Conservation (phyloP, 257 asterid genomes). For the Capsicum baccatum region DNA sequence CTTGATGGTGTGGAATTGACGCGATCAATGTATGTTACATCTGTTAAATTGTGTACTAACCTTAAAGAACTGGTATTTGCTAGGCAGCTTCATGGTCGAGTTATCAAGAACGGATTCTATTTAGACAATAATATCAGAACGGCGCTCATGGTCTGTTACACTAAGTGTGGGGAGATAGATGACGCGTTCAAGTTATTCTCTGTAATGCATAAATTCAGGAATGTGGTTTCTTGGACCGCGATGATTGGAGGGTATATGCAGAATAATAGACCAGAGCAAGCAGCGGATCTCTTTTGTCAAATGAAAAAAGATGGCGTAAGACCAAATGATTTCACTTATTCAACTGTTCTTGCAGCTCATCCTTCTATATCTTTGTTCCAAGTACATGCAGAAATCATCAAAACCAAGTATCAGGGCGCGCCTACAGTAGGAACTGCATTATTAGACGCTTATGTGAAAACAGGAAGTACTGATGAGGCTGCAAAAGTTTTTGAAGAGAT, state of each 20-base stretch:
- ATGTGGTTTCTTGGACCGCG: conserved; percentile 94
- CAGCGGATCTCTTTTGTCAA: conserved; percentile 60
- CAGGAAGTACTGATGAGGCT: conserved; percentile 57
- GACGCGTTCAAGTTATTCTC: conserved; percentile 71
- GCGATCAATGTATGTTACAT: conserved; percentile 54
- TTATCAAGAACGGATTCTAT: conserved; percentile 56
- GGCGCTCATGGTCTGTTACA: conserved; percentile 76
- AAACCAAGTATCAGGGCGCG: conserved; percentile 66
- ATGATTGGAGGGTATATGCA: conserved; percentile 77
- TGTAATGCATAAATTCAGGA: conserved; percentile 43
- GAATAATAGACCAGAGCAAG: conserved; percentile 58
- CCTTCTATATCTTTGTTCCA: conserved; percentile 58
- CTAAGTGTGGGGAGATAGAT: conserved; percentile 69
- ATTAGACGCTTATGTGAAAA: conserved; percentile 75
- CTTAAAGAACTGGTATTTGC: conserved; percentile 64
- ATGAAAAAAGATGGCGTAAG: conserved; percentile 69
- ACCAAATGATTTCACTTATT: conserved; percentile 84
- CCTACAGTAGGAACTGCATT: conserved; percentile 85
- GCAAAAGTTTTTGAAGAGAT: conserved; percentile 63
- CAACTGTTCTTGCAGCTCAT: conserved; percentile 70
- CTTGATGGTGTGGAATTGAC: conserved; percentile 63
- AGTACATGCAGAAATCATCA: conserved; percentile 75
- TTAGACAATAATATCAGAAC: conserved; percentile 60
- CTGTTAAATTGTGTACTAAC: conserved; percentile 69
- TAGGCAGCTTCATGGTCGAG: conserved; percentile 72